Base-by-base conservation (phyloP, 345 rosid species). In the Ceriops tagal region DNA sequence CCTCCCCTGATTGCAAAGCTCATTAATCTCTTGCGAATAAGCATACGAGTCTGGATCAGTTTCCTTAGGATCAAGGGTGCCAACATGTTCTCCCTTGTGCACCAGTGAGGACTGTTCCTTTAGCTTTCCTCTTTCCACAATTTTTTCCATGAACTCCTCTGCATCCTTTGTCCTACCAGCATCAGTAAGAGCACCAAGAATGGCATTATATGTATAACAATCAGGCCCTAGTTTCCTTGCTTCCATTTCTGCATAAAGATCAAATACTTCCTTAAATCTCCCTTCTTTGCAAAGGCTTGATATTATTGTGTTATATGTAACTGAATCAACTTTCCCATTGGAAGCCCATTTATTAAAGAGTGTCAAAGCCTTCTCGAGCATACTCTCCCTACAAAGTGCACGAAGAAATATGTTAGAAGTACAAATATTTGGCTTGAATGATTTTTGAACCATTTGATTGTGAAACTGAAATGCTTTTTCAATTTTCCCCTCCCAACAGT, bases 391-490 rank as follows among this genome's bases (percentile, higher is more conserved):
- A 76, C 96, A 93, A 71, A 91, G 90, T 67, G 92, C 96, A 32
- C 68, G 65, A 64, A 93, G 92, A 65, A 93, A 92, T 80, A 89
- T 84, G 73, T 88, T 93, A 68, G 85, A 87, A 15, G 95, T 84
- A 75, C 76, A 78, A 34, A 70, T 70, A 69, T 83, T 84, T 7
- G 97, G 95, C 72, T 86, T 88, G 71, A 89, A 86, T 11, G 89
- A 84, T n/a, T 85, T 87, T 66, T 84, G 83, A 53, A 89, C 80
- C 79, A 86, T 85, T 73, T 87, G 79, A 67, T 88, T 88, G 77
- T 89, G 82, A 77, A 91, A 87, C 78, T 89, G 86, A 53, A 93
- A 91, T 3, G 95, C 98, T 76, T 91, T 88, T 72, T 89, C 92
- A 74, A 89, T 81, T 18, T 74, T 71, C 60, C 86, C 88, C 72